These are phyloP conservation scores for Curvularia sp. DNA, from an alignment of 2,329 filamentous ascomycete genomes.

Conservation along the genomic window DNA sequence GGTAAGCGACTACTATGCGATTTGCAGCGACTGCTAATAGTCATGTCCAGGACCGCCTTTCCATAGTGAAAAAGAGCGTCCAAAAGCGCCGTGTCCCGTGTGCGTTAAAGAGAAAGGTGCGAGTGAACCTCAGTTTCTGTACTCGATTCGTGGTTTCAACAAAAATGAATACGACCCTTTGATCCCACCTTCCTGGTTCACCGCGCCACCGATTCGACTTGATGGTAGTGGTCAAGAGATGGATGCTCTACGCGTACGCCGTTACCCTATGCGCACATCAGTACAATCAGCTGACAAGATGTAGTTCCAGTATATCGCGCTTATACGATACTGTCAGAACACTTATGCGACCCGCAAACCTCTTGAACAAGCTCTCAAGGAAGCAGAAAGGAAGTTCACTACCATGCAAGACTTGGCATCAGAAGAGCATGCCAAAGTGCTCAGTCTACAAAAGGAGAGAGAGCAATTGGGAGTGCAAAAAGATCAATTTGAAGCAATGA, in stretches of 20 bases:
- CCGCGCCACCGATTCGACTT: slow-evolving; percentile 55
- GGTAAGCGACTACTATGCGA: slow-evolving; percentile 47
- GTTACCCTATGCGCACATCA: neutral
- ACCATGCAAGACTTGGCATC: slow-evolving; percentile 47
- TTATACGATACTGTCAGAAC: slow-evolving; percentile 39
- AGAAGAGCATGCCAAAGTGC: slow-evolving; percentile 43
- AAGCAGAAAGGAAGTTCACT: slow-evolving; percentile 35
- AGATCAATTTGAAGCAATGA: slow-evolving; percentile 17
- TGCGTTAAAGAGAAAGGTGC: slow-evolving; percentile 52
- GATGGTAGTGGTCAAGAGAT: slow-evolving; percentile 47
- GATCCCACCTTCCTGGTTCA: slow-evolving; percentile 55
- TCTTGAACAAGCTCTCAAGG: slow-evolving; percentile 18
- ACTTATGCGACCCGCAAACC: slow-evolving; percentile 31
- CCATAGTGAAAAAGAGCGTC: slow-evolving; percentile 51
- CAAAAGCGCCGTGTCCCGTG: slow-evolving; percentile 55
- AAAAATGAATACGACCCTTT: slow-evolving; percentile 53
- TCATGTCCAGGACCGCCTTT: slow-evolving; percentile 54
- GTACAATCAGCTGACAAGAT: slow-evolving; percentile 15
- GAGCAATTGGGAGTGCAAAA: slow-evolving; percentile 23
- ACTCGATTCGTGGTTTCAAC: slow-evolving; percentile 54
- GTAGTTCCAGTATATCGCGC: slow-evolving; percentile 58
- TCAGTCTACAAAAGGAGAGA: slow-evolving; percentile 34
- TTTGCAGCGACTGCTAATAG: slow-evolving; percentile 4
- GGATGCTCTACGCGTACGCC: slow-evolving; percentile 54
- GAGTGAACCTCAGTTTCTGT: slow-evolving; percentile 49